Evolutionary conservation across 768 basidiomycete species (phyloP), one percentile per base, ranked within the genome.

Genomic region (Thelephora ganbajun): DNA sequence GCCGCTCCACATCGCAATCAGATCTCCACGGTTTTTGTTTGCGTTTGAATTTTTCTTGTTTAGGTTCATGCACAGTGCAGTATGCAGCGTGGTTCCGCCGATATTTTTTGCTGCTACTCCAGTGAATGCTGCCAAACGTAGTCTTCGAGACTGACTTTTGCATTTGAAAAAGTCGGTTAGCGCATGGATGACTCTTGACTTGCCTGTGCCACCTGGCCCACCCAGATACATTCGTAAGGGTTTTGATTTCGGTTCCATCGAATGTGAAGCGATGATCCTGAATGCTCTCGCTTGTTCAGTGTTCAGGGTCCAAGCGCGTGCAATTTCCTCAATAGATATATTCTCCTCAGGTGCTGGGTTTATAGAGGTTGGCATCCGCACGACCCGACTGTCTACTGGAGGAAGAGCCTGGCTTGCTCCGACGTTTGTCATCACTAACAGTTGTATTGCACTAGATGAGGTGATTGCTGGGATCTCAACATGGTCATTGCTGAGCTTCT

Each of bases 61-160:
- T 30, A 45, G 12, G 20, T 43, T 22, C 14, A 56, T 39, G 6
- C 45, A 35, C 6, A 61, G 46, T 0, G 63, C 62, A 1, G 65
- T 30, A 58, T 72, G 69, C 2, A 71, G 19, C 0, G 71, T 72
- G 49, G 62, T 62, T 0, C 70, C 69, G 0, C 44, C 41, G 6
- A 72, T 66, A 33, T 68, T 64, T 12, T 48, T 41, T 0, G 70
- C 70, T 11, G 37, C 37, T 16, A 20, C 20, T 6, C 37, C 37
- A 39, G 37, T 39, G 20, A 4, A 20, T 16, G 37, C 37, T 3
- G 7, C 46, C 6, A 37, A 48, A 11, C 33, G 56, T 1, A 67
- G 66, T 16, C 37, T 3, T 6, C 37, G 37, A 39, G 37, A 3
- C 37, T 39, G 5, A 39, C n/a, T n/a, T n/a, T 39, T 39, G n/a